phyloP scores from a whole-genome alignment of 225 moss, liverwort and hornwort genomes.

The Pseudisothecium myosuroides region DNA sequence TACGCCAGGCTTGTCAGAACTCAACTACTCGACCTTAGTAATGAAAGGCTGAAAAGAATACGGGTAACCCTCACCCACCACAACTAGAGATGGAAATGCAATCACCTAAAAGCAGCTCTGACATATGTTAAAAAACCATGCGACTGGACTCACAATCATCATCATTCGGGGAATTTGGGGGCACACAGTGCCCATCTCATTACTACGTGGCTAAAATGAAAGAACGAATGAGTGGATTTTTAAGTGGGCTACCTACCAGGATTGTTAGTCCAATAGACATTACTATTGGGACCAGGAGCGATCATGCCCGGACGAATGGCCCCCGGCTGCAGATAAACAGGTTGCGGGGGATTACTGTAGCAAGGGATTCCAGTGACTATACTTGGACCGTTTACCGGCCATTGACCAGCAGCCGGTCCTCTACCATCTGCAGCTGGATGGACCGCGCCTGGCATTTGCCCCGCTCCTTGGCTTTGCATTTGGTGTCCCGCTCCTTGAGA shows the following conservation, averaged over 20 bases:
- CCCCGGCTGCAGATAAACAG: conserved; percentile 41
- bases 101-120: not conserved
- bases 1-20: not conserved
- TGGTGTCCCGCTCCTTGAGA: conserved; percentile 27
- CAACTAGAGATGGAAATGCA: not conserved
- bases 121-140: not conserved
- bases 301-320: conserved; percentile 40
- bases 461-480: conserved; percentile 24
- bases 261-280: conserved; percentile 55
- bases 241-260: conserved; percentile 24
- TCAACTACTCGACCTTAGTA: not conserved
- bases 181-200: conserved; percentile 1
- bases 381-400: conserved; percentile 36
- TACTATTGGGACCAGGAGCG: conserved; percentile 42
- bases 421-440: conserved; percentile 28
- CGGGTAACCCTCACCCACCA: not conserved
- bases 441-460: conserved; percentile 32
- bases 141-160: not conserved
- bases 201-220: conserved; percentile 6
- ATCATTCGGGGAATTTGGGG: not conserved
- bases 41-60: conserved; percentile 3
- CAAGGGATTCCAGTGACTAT: conserved; percentile 56
- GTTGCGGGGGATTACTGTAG: conserved; percentile 35
- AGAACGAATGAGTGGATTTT: not conserved
- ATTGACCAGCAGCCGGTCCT: conserved; percentile 29